Conservation (phyloP, 768 basidiomycete genomes). For the Porphyrellus cyaneotinctus region DNA sequence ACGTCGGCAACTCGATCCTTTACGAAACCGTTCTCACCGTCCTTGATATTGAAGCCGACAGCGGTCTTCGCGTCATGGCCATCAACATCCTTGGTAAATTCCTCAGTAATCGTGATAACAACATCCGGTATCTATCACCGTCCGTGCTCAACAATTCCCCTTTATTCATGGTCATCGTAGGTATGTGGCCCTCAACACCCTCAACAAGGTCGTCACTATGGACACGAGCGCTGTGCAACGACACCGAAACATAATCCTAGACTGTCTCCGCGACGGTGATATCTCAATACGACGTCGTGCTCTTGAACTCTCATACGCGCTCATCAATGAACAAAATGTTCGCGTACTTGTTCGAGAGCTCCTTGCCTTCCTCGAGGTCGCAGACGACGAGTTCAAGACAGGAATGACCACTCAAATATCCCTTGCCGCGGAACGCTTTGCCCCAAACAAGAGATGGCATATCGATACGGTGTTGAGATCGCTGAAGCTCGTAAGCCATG, state of each 20-base stretch:
- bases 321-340: conserved; percentile 94
- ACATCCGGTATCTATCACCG: conserved; percentile 73
- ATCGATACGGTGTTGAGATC: conserved; percentile 95
- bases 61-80: conserved; percentile 94
- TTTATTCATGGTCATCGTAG: conserved; percentile 38
- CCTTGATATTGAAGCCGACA: conserved; percentile 95
- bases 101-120: conserved; percentile 95
- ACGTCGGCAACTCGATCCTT: conserved; percentile 95
- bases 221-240: conserved; percentile 98
- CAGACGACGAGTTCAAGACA: conserved; percentile 98
- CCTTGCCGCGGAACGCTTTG: conserved; percentile 91
- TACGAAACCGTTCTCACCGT: conserved; percentile 97
- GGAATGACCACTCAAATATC: conserved; percentile 98
- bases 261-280: conserved; percentile 97
- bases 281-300: conserved; percentile 97
- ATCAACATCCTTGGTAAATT: conserved; percentile 99
- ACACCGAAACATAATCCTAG: conserved; percentile 97
- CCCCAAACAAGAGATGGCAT: conserved; percentile 98
- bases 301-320: conserved; percentile 92
- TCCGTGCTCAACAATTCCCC: not conserved
- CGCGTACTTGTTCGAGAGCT: conserved; percentile 89
- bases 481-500: conserved; percentile 70
- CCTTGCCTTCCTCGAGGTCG: conserved; percentile 93
- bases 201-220: conserved; percentile 97
- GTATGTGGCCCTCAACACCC: conserved; percentile 95